Evolutionary conservation across 2,329 filamentous ascomycete species (phyloP), one percentile per base, ranked within the genome.

Genomic region (Apiospora phragmitis): DNA sequence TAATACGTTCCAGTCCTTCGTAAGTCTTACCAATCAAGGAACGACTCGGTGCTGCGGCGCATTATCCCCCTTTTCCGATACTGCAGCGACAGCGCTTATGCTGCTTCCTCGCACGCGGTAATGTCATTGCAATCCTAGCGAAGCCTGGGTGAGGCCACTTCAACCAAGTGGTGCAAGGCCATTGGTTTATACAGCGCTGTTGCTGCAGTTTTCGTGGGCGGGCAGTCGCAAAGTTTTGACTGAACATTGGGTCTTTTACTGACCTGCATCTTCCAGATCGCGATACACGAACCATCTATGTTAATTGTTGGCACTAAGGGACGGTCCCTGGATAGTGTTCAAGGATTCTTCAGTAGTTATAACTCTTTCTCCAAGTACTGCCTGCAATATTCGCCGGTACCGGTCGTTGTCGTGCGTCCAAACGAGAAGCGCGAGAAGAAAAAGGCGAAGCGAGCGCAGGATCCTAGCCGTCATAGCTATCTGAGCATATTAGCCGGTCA

Each of bases 331-430:
- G 94, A 94, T 43, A 94, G 94, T 35, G 91, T 97, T 70, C 94
- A 97, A 79, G 93, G 94, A 66, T 85, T 97, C 41, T 88, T 97
- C 55, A 94, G 93, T 67, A 88, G 87, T 42, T 84, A 87, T 59
- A 96, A 94, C 73, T 96, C 93, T 0, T 95, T 97, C 62, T 97
- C 94, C 35, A 97, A 97, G 79, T 98, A 97, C 82, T 97, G 95
- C 77, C 87, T 97, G 16, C 95, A 98, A 79, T 95, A 97, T 80
- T 97, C 93, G 1, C 94, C 95, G 0, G 93, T 98, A 1, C 95
- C 95, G 0, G 95, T 97, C 9, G 95, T 97, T 41, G 95, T 98
- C 42, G 95, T 97, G 12, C 90, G 95, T 4, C 94, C 95, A 45
- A 93, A 92, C 42, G 92, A 93, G 72, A 97, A 97, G 83, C 92